These are phyloP conservation scores for Cynara cardunculus DNA, from an alignment of 129 eudicot genomes.

Conservation along the genomic window DNA sequence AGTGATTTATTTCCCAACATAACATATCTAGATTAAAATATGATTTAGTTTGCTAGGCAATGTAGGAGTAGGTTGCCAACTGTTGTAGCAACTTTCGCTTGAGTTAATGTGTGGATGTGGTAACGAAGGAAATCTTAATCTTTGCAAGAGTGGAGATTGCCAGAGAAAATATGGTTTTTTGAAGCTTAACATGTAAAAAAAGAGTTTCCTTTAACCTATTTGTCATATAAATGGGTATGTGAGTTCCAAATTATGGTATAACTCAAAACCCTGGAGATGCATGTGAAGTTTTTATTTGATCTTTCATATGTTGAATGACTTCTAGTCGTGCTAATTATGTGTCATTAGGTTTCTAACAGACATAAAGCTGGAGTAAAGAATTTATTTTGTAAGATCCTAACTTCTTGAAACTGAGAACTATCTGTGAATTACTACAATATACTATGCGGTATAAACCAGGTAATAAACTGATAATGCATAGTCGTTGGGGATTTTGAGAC, in stretches of 20 bases:
- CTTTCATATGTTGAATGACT: not conserved
- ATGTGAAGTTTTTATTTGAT: not conserved
- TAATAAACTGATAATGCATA: not conserved
- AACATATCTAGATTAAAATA: not conserved
- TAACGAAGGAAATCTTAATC: not conserved
- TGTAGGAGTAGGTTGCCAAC: not conserved
- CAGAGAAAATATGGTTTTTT: not conserved
- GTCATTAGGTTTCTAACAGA: not conserved
- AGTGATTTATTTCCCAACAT: not conserved
- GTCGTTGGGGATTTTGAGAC: not conserved
- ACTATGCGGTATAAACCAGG: not conserved
- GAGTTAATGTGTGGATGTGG: not conserved
- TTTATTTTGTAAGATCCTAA: not conserved
- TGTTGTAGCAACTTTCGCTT: not conserved
- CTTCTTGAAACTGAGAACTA: not conserved
- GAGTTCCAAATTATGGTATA: not conserved
- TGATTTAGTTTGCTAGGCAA: not conserved
- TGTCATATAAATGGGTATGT: not conserved
- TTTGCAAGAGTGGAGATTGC: not conserved
- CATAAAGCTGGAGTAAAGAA: not conserved
- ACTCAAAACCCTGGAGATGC: not conserved
- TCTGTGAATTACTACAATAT: not conserved
- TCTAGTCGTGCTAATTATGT: not conserved
- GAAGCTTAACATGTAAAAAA: not conserved
- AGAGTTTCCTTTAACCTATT: not conserved